These are phyloP conservation scores for Candida awuae DNA, from an alignment of 805 yeast genomes.

Conservation along the genomic window DNA sequence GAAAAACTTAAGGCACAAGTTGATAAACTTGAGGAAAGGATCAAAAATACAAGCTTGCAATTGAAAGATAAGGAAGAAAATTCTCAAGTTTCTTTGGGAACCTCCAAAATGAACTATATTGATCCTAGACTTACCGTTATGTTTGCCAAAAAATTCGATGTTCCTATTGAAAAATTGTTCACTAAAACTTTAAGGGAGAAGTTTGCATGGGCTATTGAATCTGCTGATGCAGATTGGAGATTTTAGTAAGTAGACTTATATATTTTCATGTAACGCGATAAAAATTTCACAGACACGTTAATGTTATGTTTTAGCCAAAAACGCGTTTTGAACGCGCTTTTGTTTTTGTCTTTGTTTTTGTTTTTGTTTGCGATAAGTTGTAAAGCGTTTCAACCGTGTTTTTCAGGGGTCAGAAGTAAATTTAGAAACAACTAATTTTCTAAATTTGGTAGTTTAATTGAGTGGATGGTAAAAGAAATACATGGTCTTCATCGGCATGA, in stretches of 20 bases:
- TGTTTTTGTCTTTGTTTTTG: no score
- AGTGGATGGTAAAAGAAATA: no score
- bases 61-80: constrained; percentile 90
- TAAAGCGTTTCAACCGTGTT: no score
- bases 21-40: constrained; percentile 63
- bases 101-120: constrained; percentile 89
- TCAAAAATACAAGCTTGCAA: constrained; percentile 59
- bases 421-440: no score
- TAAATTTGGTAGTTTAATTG: no score
- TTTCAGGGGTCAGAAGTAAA: no score
- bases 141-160: constrained; percentile 76
- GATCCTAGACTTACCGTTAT: constrained; percentile 89
- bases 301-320: no score
- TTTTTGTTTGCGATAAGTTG: no score
- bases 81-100: constrained; percentile 85
- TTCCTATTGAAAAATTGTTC: constrained; percentile 87
- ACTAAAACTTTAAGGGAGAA: constrained; percentile 88
- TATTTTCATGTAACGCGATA: no score
- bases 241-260: constrained; percentile 35
- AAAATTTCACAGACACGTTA: no score
- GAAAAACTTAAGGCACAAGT: constrained; percentile 70
- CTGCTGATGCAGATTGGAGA: constrained; percentile 81
- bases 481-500: no score
- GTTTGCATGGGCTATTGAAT: constrained; percentile 93
- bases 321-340: no score